Conservation (phyloP, 148 eudicot genomes). For the Camellia japonica region DNA sequence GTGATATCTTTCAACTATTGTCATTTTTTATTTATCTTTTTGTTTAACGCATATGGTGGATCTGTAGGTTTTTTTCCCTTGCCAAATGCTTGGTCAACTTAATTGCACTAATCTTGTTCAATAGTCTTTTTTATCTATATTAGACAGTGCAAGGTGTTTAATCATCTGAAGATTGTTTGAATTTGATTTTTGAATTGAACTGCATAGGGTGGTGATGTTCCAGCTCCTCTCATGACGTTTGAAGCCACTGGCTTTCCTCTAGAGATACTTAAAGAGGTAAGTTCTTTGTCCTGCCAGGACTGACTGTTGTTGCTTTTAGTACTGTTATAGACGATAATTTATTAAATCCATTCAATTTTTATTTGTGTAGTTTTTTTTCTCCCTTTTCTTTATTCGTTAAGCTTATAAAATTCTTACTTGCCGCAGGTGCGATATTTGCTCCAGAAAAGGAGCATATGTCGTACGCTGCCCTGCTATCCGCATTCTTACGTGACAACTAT, state of each 20-base stretch:
- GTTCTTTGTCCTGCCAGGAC: constrained; percentile 19
- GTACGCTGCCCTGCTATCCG: constrained; percentile 99
- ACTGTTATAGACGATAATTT: not conserved
- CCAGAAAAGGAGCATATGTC: constrained; percentile 99
- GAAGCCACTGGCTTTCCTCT: constrained; percentile 89
- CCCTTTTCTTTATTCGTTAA: constrained; percentile 18
- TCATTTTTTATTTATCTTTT: not conserved
- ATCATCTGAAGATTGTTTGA: not conserved
- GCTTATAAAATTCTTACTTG: constrained; percentile 61
- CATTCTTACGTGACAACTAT: constrained; percentile 64
- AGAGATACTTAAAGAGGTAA: constrained; percentile 91
- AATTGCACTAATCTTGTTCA: not conserved
- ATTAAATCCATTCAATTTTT: constrained; percentile 9
- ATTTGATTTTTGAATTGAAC: constrained; percentile 17
- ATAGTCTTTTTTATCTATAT: not conserved
- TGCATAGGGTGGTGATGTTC: constrained; percentile 86
- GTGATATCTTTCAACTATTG: not conserved
- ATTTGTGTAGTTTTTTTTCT: constrained; percentile 19
- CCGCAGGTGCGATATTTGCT: constrained; percentile 99
- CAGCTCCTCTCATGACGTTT: constrained; percentile 95
- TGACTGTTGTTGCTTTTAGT: not conserved
- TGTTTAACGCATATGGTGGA: not conserved
- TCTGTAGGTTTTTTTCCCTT: constrained; percentile 8
- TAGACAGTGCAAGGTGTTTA: not conserved
- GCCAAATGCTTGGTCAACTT: not conserved